A percentile compares a stretch with the other conserved stretches of the same genome.
phyloP scores from a whole-genome alignment of 345 rosid genomes.

The Citrus unshiu region DNA sequence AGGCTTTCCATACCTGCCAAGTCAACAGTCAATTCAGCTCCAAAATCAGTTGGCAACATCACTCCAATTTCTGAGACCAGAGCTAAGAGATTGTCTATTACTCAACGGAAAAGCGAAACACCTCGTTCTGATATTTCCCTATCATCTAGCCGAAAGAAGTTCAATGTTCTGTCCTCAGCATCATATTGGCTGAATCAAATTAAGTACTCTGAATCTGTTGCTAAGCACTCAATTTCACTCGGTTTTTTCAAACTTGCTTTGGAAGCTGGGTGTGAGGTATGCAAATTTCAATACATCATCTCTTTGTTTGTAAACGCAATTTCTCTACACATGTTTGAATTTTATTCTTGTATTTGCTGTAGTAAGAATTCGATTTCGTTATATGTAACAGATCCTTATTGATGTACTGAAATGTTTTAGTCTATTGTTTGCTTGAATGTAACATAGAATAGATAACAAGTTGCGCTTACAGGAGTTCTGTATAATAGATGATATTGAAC shows the following conservation, averaged over 20 bases:
- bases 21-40: constrained; percentile 33
- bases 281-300: not conserved
- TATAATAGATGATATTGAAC: not conserved
- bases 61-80: constrained; percentile 62
- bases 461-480: not conserved
- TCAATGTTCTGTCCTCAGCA: constrained; percentile 44
- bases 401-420: not conserved
- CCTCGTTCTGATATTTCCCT: constrained; percentile 52
- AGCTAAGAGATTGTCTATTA: constrained; percentile 33
- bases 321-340: not conserved
- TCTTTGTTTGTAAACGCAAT: not conserved
- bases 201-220: constrained; percentile 69
- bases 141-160: constrained; percentile 47
- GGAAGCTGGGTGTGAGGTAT: constrained; percentile 85
- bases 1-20: constrained; percentile 72
- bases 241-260: constrained; percentile 88
- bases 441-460: not conserved
- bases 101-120: constrained; percentile 45
- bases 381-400: not conserved
- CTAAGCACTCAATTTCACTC: constrained; percentile 71
- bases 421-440: not conserved
- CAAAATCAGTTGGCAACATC: constrained; percentile 31
- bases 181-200: constrained; percentile 77
- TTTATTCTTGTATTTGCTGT: not conserved
- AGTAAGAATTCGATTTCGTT: not conserved